These are phyloP conservation scores for Ogataea glucozyma DNA, from an alignment of 805 yeast species.

Conservation along the genomic window DNA sequence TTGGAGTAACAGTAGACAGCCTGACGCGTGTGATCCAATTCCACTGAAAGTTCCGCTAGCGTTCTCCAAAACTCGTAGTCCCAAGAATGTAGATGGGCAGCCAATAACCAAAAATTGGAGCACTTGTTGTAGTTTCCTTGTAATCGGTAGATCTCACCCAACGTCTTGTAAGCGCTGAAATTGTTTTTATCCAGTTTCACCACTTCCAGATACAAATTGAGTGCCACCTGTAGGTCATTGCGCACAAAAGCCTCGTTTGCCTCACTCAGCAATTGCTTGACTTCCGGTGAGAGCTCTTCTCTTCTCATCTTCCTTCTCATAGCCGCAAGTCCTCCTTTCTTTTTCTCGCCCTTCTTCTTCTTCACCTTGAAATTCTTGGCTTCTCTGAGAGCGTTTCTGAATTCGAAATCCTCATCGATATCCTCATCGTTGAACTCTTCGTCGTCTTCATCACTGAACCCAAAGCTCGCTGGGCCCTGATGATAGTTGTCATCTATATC, in stretches of 20 bases:
- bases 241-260: slow-evolving; percentile 83
- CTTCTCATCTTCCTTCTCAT: slow-evolving; percentile 41
- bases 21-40: slow-evolving; percentile 68
- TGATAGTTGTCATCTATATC: slow-evolving; percentile 17
- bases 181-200: slow-evolving; percentile 76
- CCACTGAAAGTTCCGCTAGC: slow-evolving; percentile 68
- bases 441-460: slow-evolving; percentile 31
- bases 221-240: slow-evolving; percentile 60
- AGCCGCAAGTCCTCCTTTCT: slow-evolving; percentile 39
- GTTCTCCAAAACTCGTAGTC: slow-evolving; percentile 78
- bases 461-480: slow-evolving; percentile 26
- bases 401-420: slow-evolving; percentile 46
- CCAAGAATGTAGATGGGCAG: slow-evolving; percentile 74
- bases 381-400: slow-evolving; percentile 64
- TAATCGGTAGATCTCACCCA: slow-evolving; percentile 78
- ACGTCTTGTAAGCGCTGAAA: slow-evolving; percentile 80
- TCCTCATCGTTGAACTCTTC: slow-evolving; percentile 34
- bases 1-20: slow-evolving; percentile 77
- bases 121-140: slow-evolving; percentile 70
- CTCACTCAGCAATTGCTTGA: slow-evolving; percentile 58
- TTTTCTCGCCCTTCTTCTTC: slow-evolving; percentile 37
- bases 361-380: slow-evolving; percentile 64
- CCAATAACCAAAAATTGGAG: slow-evolving; percentile 78
- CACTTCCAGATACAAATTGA: slow-evolving; percentile 62
- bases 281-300: slow-evolving; percentile 68